Evolutionary conservation across 768 basidiomycete species (phyloP), one percentile per base, ranked within the genome.

Genomic region (Lepiota brunneoincarnata): DNA sequence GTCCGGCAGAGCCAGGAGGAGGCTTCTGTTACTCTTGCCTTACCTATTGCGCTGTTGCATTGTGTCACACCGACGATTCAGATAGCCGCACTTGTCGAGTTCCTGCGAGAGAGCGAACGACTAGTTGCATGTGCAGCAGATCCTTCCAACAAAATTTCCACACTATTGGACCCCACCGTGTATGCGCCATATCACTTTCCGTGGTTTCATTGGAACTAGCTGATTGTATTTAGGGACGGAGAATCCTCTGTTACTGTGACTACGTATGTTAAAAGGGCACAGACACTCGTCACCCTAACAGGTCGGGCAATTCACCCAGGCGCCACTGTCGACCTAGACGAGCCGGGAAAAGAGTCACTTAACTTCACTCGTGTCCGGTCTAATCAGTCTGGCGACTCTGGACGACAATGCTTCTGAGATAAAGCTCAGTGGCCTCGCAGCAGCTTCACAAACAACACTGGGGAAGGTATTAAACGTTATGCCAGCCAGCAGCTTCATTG

Each of bases 401-500:
- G 64, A 60, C 15, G 68, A 63, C 14, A 58, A 61, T 1, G 58
- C 59, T 11, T 38, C 66, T 7, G 76, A 75, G 46, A 56, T 62
- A 4, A 76, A 74, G 41, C 45, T 74, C n/a, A 72, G 71, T 4
- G 73, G 80, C 3, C 72, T 87, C 24, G 65, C 72, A 4, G 59
- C 69, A 15, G 72, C 72, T 14, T 80, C 86, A 20, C 78, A 81
- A 23, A 59, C 65, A 15, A 76, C 83, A 3, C 69, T 91, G 45
- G 75, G 70, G 14, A 78, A 74, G 42, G 71, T 81, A 2, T 76
- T 93, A 48, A 73, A 67, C 20, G 78, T 83, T 39, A 84, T 95
- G 71, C 78, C 87, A 6, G 92, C 86, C 2, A 65, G 71, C 26
- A 81, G 87, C 59, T 95, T 96, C 69, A 69, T 90, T 49, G 62